Evolutionary conservation across 148 eudicot species (phyloP).

Genomic region (Fagopyrum homotropicum): DNA sequence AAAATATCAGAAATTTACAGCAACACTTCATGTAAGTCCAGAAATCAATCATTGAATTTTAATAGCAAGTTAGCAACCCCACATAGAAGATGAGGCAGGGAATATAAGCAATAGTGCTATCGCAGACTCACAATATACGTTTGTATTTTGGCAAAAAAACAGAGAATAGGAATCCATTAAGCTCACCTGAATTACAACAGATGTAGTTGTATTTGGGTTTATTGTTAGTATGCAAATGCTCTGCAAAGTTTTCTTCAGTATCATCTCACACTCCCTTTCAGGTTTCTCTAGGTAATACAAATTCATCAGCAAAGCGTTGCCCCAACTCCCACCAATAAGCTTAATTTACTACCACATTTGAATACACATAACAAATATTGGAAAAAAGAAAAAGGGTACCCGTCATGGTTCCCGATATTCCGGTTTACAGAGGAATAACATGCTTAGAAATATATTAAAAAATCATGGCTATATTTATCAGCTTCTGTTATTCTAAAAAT

Average conservation of each 20-base stretch:
- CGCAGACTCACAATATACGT: not conserved
- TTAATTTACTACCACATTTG: not conserved
- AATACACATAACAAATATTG: not conserved
- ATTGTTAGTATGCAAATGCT: constrained; percentile 73
- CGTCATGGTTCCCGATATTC: not conserved
- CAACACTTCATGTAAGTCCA: not conserved
- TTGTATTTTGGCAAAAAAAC: not conserved
- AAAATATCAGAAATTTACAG: not conserved
- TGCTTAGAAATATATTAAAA: not conserved
- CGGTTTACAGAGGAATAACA: not conserved
- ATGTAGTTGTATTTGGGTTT: constrained; percentile 85
- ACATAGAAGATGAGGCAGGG: not conserved
- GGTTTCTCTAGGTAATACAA: constrained; percentile 47
- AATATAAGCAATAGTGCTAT: not conserved
- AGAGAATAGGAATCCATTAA: not conserved
- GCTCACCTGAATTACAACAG: constrained; percentile 68
- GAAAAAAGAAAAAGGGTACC: not conserved
- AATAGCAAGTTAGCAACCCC: not conserved
- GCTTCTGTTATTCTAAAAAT: too few relatives aligned
- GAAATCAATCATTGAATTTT: not conserved
- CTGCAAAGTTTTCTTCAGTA: constrained; percentile 77
- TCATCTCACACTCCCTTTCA: constrained; percentile 84
- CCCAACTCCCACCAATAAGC: not conserved
- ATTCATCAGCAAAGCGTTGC: not conserved
- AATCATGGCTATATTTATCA: not conserved